Evolutionary conservation across 2,329 filamentous ascomycete species (phyloP).

Genomic region (Cercospora berteroae): DNA sequence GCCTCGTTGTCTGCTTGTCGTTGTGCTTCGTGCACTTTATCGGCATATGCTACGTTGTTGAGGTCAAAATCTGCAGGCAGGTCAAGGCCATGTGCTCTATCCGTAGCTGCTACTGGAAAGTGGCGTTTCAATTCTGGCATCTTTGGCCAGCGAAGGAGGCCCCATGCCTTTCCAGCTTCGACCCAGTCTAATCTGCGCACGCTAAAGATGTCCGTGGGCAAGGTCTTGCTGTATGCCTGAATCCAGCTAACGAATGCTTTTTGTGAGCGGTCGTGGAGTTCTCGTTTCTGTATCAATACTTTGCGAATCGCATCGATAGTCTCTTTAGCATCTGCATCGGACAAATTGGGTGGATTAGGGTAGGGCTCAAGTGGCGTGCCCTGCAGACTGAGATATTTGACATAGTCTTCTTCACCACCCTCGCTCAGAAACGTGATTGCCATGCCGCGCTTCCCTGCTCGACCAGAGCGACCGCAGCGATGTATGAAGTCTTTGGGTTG

Average conservation of each 20-base stretch:
- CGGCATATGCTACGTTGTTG: slow-evolving; percentile 45
- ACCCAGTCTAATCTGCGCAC: slow-evolving; percentile 79
- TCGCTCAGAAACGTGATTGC: slow-evolving; percentile 83
- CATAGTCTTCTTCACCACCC: slow-evolving; percentile 84
- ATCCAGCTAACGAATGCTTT: slow-evolving; percentile 92
- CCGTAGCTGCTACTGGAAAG: slow-evolving; percentile 39
- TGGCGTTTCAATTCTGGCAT: slow-evolving; percentile 75
- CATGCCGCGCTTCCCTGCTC: slow-evolving; percentile 68
- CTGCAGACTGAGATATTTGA: slow-evolving; percentile 67
- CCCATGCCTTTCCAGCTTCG: slow-evolving; percentile 79
- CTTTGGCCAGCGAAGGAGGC: slow-evolving; percentile 77
- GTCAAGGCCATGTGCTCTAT: slow-evolving; percentile 42
- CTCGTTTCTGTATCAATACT: slow-evolving; percentile 59
- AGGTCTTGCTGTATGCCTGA: slow-evolving; percentile 85
- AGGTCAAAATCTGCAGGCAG: slow-evolving; percentile 39
- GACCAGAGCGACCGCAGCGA: slow-evolving; percentile 62
- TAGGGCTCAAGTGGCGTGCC: slow-evolving; percentile 36
- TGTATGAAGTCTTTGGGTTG: slow-evolving; percentile 83
- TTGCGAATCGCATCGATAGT: slow-evolving; percentile 62
- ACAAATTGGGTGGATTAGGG: slow-evolving; percentile 49
- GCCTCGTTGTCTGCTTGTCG: slow-evolving; percentile 40
- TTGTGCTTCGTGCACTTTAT: slow-evolving; percentile 46
- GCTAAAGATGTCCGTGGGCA: slow-evolving; percentile 87
- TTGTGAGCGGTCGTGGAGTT: slow-evolving; percentile 82
- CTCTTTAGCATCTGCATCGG: slow-evolving; percentile 57